Evolutionary conservation across 2,329 filamentous ascomycete genomes (phyloP).

Genomic region (Clathrospora elynae): DNA sequence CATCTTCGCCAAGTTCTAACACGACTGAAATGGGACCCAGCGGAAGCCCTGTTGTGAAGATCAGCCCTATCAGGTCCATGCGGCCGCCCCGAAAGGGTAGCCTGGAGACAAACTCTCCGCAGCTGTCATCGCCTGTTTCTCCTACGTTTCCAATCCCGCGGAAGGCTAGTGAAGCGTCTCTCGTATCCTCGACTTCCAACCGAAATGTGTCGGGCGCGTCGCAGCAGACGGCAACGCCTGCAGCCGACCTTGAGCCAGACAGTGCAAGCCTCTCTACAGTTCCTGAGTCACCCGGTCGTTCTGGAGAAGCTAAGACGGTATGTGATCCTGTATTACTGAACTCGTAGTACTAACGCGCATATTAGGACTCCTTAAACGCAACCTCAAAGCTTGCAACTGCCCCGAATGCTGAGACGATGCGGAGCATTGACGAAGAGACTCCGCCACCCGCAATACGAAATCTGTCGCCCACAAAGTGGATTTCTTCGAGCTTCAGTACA

Average conservation of each 20-base stretch:
- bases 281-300: neutral
- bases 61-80: constrained; percentile 33
- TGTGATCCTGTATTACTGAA: neutral
- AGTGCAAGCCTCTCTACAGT: neutral
- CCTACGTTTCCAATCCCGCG: neutral
- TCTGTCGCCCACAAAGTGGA: neutral
- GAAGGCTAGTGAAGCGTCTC: neutral
- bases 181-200: neutral
- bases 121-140: neutral
- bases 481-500: neutral
- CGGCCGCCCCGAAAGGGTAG: constrained; percentile 23
- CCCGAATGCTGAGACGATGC: neutral
- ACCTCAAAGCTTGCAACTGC: neutral
- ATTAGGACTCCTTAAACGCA: neutral
- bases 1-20: constrained; percentile 14
- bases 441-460: neutral
- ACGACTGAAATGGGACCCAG: constrained; percentile 2
- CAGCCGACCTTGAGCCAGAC: neutral
- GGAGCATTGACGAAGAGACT: neutral
- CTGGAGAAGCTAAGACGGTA: constrained; percentile 1
- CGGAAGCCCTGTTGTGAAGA: constrained; percentile 6
- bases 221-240: neutral
- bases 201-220: neutral
- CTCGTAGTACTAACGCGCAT: neutral
- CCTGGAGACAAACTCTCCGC: neutral